Conservation (phyloP, 148 eudicot species). For the Heliosperma pusillum region DNA sequence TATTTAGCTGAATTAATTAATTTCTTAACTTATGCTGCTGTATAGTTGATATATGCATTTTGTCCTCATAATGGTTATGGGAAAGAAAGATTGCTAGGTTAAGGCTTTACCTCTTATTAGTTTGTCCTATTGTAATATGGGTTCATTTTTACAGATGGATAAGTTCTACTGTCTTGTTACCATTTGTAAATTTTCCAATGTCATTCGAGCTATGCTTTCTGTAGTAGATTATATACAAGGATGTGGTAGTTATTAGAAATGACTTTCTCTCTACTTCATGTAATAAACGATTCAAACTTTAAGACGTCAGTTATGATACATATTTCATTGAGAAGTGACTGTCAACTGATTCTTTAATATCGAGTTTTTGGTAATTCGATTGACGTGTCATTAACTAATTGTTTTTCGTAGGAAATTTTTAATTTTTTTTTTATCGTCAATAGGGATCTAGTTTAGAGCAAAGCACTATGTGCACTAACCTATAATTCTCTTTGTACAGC, state of each 20-base stretch:
- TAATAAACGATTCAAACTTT: background rate
- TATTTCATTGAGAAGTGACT: background rate
- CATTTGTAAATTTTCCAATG: background rate
- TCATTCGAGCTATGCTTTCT: background rate
- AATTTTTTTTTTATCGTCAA: background rate
- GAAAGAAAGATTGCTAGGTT: background rate
- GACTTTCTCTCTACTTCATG: background rate
- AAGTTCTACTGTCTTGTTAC: background rate
- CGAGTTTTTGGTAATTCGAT: background rate
- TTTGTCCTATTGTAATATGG: background rate
- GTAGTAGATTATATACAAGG: background rate
- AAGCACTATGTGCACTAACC: conserved; percentile 6
- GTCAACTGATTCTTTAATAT: background rate
- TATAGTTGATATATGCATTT: too few species aligned
- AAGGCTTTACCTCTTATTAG: background rate
- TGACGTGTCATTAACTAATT: background rate
- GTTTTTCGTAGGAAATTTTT: background rate
- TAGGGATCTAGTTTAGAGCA: background rate
- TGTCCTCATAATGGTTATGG: background rate
- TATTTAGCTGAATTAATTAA: background rate
- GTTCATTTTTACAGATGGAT: background rate
- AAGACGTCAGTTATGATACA: background rate
- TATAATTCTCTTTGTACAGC: conserved; percentile 44
- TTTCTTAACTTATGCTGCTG: background rate
- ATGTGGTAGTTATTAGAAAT: background rate